These are phyloP conservation scores for Penicillium brevicompactum DNA, from an alignment of 2,329 filamentous ascomycete species.

Conservation along the genomic window DNA sequence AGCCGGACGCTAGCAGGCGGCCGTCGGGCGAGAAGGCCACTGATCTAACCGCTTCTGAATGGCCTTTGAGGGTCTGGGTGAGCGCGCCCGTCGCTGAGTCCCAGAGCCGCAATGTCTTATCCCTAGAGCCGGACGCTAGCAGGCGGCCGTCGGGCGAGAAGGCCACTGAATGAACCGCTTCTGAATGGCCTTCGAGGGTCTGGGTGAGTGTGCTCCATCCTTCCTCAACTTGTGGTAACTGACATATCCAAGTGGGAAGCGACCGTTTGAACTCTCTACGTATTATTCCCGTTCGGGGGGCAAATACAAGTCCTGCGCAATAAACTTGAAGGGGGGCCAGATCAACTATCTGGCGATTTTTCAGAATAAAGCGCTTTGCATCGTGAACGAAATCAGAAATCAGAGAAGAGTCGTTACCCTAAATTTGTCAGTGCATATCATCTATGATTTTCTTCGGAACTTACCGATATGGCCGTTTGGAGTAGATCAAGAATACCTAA, in stretches of 20 bases:
- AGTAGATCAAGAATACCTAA: conserved; percentile 19
- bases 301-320: conserved; percentile 34
- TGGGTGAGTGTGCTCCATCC: not conserved
- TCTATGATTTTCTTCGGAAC: not conserved
- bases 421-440: conserved; percentile 1
- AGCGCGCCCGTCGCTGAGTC: conserved; percentile 8
- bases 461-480: conserved; percentile 14
- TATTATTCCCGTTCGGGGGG: conserved; percentile 29
- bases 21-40: conserved; percentile 1
- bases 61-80: conserved; percentile 5
- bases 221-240: conserved; percentile 9
- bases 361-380: conserved; percentile 33
- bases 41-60: not conserved
- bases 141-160: not conserved
- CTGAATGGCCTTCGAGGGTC: not conserved
- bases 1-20: conserved; percentile 1
- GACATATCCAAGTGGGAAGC: conserved; percentile 21
- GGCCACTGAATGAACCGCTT: not conserved
- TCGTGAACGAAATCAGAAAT: conserved; percentile 32
- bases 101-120: not conserved
- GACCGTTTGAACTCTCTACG: conserved; percentile 21
- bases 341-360: conserved; percentile 30
- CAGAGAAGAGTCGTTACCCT: conserved; percentile 10
- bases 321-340: conserved; percentile 40
- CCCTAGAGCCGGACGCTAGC: not conserved